Base-by-base conservation (phyloP, 345 rosid genomes). In the Aegle marmelos region DNA sequence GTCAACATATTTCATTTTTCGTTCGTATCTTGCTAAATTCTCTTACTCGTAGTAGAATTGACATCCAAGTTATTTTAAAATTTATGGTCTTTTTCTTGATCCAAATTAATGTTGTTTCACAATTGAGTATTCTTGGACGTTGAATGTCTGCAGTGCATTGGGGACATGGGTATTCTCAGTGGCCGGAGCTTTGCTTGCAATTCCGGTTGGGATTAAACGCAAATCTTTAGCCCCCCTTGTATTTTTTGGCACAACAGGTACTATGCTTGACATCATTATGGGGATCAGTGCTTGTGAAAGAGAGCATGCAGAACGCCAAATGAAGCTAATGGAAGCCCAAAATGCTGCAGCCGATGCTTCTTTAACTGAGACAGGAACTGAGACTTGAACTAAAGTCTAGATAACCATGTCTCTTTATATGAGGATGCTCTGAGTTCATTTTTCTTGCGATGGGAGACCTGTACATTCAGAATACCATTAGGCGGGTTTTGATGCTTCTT, bases 121-220 rank as follows among this genome's bases (percentile, higher is more conserved):
- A 24, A 53, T 21, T 2, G 19, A n/a, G 65, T 36, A 33, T 61
- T 61, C 61, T 41, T 76, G 69, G 48, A 73, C 75, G 66, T 79
- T 74, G 65, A 48, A 71, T 77, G 56, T 73, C 22, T 82, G 83
- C 86, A 94, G 98, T 77, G 98, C 99, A 72, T 70, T 94, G 85
- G 99, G 99, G 16, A 93, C 99, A 27, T 92, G 98, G 98, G 91
- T 95, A 54, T 95, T 95, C 86, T 92, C 99, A 6, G 94, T 90
- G 2, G 86, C 85, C 1, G 98, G 98, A 9, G 97, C 97, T 79
- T 85, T 95, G 86, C 74, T 92, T 8, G 99, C 98, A 3, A 95
- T 94, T 81, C 99, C 98, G 1, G 92, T 92, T 22, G 99, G 99
- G 22, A 95, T 95, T 56, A 95, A 89, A 78, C 88, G 94, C 60